These are phyloP conservation scores for Candida sanyaensis DNA, from an alignment of 1,139 yeast species.

Conservation along the genomic window DNA sequence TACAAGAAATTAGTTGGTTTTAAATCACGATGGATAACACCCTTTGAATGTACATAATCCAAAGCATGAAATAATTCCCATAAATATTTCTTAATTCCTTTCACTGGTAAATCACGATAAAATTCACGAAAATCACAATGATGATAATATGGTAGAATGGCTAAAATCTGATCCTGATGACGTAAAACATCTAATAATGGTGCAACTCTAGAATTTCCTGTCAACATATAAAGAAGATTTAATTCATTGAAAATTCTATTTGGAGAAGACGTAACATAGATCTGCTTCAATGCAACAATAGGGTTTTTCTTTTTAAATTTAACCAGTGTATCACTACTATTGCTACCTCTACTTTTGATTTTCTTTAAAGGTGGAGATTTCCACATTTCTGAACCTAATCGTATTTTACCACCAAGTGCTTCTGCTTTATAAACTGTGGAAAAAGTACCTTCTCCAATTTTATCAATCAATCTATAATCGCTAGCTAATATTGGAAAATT, in stretches of 20 bases:
- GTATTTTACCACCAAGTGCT: constrained; percentile 53
- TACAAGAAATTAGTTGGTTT: constrained; percentile 88
- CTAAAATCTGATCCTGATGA: constrained; percentile 87
- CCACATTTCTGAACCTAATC: constrained; percentile 44
- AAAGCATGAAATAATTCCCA: constrained; percentile 77
- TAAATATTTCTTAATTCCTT: constrained; percentile 80
- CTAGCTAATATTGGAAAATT: constrained; percentile 63
- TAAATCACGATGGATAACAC: constrained; percentile 84
- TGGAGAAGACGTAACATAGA: constrained; percentile 95
- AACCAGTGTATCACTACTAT: constrained; percentile 6
- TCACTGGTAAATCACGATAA: constrained; percentile 74
- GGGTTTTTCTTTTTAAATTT: constrained; percentile 40
- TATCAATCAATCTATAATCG: constrained; percentile 69
- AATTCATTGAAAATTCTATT: constrained; percentile 86
- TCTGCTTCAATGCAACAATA: constrained; percentile 87
- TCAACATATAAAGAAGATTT: constrained; percentile 66
- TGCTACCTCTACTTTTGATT: constrained; percentile 7
- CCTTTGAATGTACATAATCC: constrained; percentile 71
- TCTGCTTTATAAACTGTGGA: constrained; percentile 89
- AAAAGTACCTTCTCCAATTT: constrained; percentile 95
- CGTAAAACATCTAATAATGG: constrained; percentile 88
- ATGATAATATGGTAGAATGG: constrained; percentile 87
- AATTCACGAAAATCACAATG: constrained; percentile 91
- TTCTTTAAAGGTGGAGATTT: constrained; percentile 47
- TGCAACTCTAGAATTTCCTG: constrained; percentile 76